phyloP scores from a whole-genome alignment of 352 stramenopile species.

The Phytophthora capsici region DNA sequence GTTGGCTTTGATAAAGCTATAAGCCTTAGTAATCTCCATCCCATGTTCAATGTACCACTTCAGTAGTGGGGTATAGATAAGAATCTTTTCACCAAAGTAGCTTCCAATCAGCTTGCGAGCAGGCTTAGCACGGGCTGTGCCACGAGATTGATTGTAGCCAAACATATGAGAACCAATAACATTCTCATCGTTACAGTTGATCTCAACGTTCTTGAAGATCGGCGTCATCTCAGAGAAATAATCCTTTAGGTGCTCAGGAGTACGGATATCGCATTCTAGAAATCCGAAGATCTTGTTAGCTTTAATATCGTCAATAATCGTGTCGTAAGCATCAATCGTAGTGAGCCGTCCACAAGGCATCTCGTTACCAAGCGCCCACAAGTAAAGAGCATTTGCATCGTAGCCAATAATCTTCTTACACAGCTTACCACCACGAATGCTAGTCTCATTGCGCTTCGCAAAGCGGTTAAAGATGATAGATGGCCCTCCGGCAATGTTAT shows the following conservation, averaged over 20 bases:
- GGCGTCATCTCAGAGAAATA: constrained; percentile 38
- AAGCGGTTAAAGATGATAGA: constrained; percentile 3
- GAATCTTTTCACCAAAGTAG: too few relatives aligned
- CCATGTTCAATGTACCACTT: too few relatives aligned
- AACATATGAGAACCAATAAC: constrained; percentile 1
- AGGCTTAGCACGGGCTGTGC: too few relatives aligned
- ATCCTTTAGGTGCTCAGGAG: background rate
- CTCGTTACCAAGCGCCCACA: background rate
- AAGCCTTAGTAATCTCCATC: too few relatives aligned
- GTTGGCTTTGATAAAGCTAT: too few relatives aligned
- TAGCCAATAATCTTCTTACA: constrained; percentile 8
- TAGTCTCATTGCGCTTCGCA: constrained; percentile 1
- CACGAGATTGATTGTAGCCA: background rate
- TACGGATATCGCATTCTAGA: background rate
- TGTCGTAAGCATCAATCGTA: background rate
- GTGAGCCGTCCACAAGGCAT: background rate
- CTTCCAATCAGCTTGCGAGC: too few relatives aligned
- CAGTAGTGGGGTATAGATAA: too few relatives aligned
- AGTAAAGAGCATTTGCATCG: constrained; percentile 18
- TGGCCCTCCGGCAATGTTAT: constrained; percentile 3
- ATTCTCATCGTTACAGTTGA: constrained; percentile 1
- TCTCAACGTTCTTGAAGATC: constrained; percentile 20
- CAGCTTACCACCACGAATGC: background rate
- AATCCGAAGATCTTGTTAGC: background rate
- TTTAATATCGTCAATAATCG: background rate